Conservation (phyloP, 441 rosid species). For the Mallotus japonicus region DNA sequence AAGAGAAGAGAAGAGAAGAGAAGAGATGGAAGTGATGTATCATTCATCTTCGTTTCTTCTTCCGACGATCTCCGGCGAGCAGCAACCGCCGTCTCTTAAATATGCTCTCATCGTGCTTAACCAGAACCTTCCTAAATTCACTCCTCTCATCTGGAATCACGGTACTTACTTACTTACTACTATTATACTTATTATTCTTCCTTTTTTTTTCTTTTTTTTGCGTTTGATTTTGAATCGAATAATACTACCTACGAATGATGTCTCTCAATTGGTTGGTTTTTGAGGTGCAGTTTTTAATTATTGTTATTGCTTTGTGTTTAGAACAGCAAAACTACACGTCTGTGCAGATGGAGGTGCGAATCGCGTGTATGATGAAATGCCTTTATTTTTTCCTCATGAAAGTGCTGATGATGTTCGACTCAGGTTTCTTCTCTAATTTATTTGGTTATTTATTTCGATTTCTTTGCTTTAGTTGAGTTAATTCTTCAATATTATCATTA, state of each 20-base stretch:
- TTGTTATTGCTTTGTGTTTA: conserved; percentile 28
- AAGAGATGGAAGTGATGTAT: conserved; percentile 57
- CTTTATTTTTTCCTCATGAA: conserved; percentile 61
- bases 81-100: conserved; percentile 29
- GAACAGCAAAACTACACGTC: conserved; percentile 73
- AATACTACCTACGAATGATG: no score
- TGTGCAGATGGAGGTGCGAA: conserved; percentile 99
- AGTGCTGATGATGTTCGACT: conserved; percentile 50
- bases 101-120: conserved; percentile 78
- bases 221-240: no score
- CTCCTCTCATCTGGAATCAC: conserved; percentile 87
- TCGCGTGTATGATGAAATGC: conserved; percentile 85
- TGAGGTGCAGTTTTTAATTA: neutral
- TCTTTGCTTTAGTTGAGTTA: no score
- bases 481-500: no score
- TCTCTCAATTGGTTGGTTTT: neutral
- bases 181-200: neutral
- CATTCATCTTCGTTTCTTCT: conserved; percentile 82
- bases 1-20: neutral
- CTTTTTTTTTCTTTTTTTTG: no score
- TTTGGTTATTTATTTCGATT: no score
- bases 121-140: conserved; percentile 65
- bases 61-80: conserved; percentile 36
- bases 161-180: conserved; percentile 39
- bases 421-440: conserved; percentile 37